Conservation (phyloP, 306 rosid genomes). For the Albizia julibrissin region DNA sequence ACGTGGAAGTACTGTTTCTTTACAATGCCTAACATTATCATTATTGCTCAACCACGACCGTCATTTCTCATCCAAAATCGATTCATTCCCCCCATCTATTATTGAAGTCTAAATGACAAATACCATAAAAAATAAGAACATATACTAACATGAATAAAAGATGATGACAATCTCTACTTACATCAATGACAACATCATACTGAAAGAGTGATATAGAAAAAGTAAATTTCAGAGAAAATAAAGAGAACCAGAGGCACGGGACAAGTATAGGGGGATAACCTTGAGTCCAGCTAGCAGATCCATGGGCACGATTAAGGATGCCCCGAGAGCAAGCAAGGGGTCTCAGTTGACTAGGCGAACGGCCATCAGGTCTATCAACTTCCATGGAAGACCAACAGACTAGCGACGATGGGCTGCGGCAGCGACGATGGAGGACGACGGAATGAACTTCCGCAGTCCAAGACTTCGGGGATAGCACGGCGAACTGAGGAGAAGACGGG, state of each 20-base stretch:
- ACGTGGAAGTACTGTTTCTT: not conserved
- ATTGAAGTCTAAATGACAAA: not conserved
- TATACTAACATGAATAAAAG: not conserved
- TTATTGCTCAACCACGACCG: not conserved
- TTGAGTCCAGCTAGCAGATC: constrained; percentile 92
- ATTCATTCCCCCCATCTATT: not conserved
- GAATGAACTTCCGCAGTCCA: too few species aligned
- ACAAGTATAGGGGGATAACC: constrained; percentile 30
- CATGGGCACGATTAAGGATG: constrained; percentile 83
- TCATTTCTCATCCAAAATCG: not conserved
- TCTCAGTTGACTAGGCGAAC: constrained; percentile 77
- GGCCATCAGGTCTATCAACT: constrained; percentile 67
- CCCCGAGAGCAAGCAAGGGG: constrained; percentile 74
- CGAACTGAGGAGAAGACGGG: too few species aligned
- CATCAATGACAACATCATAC: not conserved
- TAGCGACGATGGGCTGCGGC: too few species aligned
- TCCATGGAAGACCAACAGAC: constrained; percentile 44
- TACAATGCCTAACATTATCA: not conserved
- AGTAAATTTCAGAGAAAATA: not conserved
- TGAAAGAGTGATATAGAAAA: not conserved
- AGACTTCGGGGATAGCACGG: too few species aligned
- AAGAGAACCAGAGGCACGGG: not conserved
- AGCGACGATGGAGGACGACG: too few species aligned
- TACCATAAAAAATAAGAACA: not conserved
- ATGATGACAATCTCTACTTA: not conserved